phyloP scores from a whole-genome alignment of 768 basidiomycete species.

The Tricholoma terreum region DNA sequence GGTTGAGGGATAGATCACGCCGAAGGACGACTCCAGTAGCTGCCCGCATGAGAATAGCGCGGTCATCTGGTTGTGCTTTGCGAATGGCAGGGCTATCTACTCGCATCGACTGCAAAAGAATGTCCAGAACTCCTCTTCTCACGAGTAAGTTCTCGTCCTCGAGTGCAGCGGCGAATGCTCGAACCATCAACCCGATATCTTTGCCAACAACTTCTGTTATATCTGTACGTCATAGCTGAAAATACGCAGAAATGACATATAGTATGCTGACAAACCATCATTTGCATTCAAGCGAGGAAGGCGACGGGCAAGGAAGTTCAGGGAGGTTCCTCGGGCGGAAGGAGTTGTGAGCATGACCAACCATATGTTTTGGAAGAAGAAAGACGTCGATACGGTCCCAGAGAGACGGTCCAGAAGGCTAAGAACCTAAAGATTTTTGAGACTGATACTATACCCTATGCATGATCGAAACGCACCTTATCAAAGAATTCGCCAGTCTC shows the following conservation, averaged over 20 bases:
- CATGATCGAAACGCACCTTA: conserved; percentile 43
- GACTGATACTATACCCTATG: conserved; percentile 1
- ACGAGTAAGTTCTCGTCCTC: conserved; percentile 94
- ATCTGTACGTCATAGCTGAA: conserved; percentile 35
- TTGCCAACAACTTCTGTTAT: conserved; percentile 72
- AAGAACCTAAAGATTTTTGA: conserved; percentile 54
- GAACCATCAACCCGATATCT: conserved; percentile 91
- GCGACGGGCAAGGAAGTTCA: conserved; percentile 83
- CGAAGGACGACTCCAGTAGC: conserved; percentile 88
- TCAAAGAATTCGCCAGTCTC: conserved; percentile 98
- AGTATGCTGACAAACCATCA: conserved; percentile 49
- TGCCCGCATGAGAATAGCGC: conserved; percentile 80
- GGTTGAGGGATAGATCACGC: conserved; percentile 88
- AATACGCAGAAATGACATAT: not conserved
- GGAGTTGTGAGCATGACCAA: conserved; percentile 89
- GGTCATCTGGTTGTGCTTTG: conserved; percentile 69
- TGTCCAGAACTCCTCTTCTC: conserved; percentile 79
- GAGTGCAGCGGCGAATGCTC: conserved; percentile 87
- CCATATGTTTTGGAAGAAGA: conserved; percentile 97
- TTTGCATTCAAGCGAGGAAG: conserved; percentile 67
- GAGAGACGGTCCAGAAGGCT: conserved; percentile 78
- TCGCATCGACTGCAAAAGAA: conserved; percentile 73
- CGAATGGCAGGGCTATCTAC: conserved; percentile 70
- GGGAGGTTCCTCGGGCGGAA: conserved; percentile 75
- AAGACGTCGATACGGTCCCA: conserved; percentile 77